Evolutionary conservation across 2,329 filamentous ascomycete species (phyloP).

Genomic region (Cercospora berteroae): DNA sequence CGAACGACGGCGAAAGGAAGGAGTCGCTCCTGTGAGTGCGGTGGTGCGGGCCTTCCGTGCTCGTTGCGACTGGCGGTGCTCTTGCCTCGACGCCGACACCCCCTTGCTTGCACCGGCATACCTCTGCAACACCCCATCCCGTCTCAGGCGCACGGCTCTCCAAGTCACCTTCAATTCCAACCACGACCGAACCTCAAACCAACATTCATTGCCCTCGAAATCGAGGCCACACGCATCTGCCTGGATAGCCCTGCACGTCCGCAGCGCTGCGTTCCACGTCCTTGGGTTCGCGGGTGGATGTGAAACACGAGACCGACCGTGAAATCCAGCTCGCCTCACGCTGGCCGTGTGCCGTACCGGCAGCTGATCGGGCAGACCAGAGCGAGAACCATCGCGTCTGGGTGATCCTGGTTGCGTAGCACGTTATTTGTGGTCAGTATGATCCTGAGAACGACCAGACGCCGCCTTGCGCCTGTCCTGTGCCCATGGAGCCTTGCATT

Average conservation of each 20-base stretch:
- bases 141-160: neutral
- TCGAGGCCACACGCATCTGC: neutral
- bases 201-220: constrained; percentile 10
- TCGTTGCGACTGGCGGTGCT: neutral
- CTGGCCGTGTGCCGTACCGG: neutral
- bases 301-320: constrained; percentile 3
- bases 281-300: neutral
- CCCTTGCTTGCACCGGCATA: constrained; percentile 8
- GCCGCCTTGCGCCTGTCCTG: neutral
- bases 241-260: neutral
- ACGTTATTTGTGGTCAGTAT: neutral
- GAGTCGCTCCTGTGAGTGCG: neutral
- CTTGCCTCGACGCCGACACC: neutral
- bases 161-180: neutral
- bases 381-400: neutral
- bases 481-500: constrained; percentile 19
- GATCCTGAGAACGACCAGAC: neutral
- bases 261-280: neutral
- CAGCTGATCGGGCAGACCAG: neutral
- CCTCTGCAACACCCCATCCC: neutral
- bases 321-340: neutral
- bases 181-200: neutral
- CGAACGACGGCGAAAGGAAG: neutral
- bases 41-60: neutral
- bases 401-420: constrained; percentile 1